Base-by-base conservation (phyloP, 495 filamentous ascomycete genomes). In the Elasticomyces elasticus region DNA sequence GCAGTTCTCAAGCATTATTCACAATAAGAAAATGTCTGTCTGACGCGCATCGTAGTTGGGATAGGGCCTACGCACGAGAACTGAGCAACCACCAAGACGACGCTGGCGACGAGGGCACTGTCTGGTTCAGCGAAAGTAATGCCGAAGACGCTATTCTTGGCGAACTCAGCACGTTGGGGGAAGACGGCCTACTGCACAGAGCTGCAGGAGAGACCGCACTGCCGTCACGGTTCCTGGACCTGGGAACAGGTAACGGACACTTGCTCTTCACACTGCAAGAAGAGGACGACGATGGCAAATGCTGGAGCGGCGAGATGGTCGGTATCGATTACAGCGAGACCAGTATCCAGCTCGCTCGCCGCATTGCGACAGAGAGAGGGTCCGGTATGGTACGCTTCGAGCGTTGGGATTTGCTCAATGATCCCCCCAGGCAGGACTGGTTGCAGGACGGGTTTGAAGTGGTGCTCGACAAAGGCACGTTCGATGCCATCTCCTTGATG, bases 401-500 rank as follows among this genome's bases (percentile, higher is more conserved):
- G 43, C 74, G 79, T 35, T 89, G 83, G 79, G 90, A 98, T 72
- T 80, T 95, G 37, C 72, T 96, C 1, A 66, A 63, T 9, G 74
- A 76, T 13, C 26, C 59, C 0, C 60, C 69, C 47, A 12, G 19
- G 27, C 65, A 61, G 12, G 44, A 49, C 15, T 67, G 68, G 56
- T 57, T 72, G 22, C 43, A 19, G n/a, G 60, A 54, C 10, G 79
- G 82, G 0, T 96, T 89, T 66, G 89, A 96, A 70, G 77, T 96
- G 0, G 83, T 95, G 0, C 75, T 96, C 5, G 92, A 98, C 69
- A 98, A 98, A 66, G 92, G 92, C 23, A 98, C 92, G 0, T 98
- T 95, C 70, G 92, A 98, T 74, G 92, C 92, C 1, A 80, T 98
- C 5, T 84, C 80, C 37, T 69, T 98, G 19, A 86, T 86, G 65